phyloP scores from a whole-genome alignment of 2,329 filamentous ascomycete genomes.

The Ceratocystis colombiana region DNA sequence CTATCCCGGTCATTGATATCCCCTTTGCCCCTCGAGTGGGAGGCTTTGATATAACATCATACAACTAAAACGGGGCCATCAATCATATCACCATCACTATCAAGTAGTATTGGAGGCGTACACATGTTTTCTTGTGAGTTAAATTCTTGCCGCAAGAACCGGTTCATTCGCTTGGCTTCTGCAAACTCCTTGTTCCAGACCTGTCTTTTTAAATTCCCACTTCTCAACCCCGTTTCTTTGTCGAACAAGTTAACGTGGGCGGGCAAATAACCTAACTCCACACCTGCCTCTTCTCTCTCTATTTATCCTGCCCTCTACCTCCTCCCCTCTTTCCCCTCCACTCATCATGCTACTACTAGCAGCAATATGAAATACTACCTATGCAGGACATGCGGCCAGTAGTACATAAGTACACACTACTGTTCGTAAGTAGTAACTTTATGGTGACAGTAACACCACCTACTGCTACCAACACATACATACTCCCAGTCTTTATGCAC shows the following conservation, averaged over 20 bases:
- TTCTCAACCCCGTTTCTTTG: constrained; percentile 14
- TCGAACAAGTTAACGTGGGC: constrained; percentile 4
- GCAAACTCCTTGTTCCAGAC: constrained; percentile 12
- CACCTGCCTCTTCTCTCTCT: constrained; percentile 8
- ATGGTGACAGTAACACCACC: constrained; percentile 1
- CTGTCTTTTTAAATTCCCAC: background rate
- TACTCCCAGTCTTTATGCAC: constrained; percentile 10
- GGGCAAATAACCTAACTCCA: constrained; percentile 8
- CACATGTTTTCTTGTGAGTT: background rate
- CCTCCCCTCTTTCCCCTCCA: background rate
- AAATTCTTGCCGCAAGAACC: background rate
- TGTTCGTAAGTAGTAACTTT: background rate
- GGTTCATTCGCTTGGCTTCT: constrained; percentile 11
- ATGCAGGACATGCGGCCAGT: background rate
- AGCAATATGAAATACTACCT: constrained; percentile 3
- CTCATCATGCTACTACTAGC: background rate
- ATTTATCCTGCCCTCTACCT: background rate
- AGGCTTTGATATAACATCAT: background rate
- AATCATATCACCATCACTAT: too few species aligned
- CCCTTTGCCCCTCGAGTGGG: background rate
- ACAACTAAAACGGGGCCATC: background rate
- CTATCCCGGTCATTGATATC: background rate
- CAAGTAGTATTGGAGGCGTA: background rate
- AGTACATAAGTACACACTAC: background rate
- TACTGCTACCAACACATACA: constrained; percentile 10